phyloP scores from a whole-genome alignment of 1,284 basidiomycete species.

The Ustilago bromivora region DNA sequence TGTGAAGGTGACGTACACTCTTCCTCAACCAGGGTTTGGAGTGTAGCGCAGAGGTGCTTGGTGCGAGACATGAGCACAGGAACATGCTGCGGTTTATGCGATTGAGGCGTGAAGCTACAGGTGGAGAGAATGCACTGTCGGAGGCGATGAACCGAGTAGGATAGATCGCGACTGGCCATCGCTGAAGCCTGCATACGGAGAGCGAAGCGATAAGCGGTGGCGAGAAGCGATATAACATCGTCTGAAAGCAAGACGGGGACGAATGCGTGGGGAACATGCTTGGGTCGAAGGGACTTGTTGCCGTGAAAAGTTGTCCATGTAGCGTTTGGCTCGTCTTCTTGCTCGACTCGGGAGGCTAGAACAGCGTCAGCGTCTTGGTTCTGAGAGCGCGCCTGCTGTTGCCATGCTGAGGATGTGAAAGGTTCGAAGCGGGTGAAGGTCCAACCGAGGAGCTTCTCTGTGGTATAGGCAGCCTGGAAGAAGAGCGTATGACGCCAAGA shows the following conservation, averaged over 20 bases:
- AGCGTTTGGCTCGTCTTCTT: slow-evolving; percentile 31
- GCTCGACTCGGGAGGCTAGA: slow-evolving; percentile 28
- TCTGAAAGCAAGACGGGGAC: slow-evolving; percentile 41
- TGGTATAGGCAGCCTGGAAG: slow-evolving; percentile 45
- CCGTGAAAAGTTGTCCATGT: slow-evolving; percentile 4
- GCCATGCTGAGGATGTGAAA: slow-evolving; percentile 42
- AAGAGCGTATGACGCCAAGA: slow-evolving; percentile 39
- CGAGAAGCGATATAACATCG: slow-evolving; percentile 53
- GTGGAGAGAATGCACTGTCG: slow-evolving; percentile 45
- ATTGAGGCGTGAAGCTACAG: slow-evolving; percentile 43
- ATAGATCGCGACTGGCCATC: slow-evolving; percentile 37
- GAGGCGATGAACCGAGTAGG: slow-evolving; percentile 46
- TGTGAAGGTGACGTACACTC: slow-evolving; percentile 25
- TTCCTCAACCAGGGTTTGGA: slow-evolving; percentile 44
- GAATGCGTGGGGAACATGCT: slow-evolving; percentile 39
- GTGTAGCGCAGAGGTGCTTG: slow-evolving; percentile 40
- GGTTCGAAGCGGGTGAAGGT: slow-evolving; percentile 53
- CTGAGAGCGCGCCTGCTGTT: slow-evolving; percentile 37
- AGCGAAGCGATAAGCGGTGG: slow-evolving; percentile 44
- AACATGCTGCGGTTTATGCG: slow-evolving; percentile 43
- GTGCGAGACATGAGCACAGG: slow-evolving; percentile 34
- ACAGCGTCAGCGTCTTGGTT: slow-evolving; percentile 26
- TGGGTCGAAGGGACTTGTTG: slow-evolving; percentile 23
- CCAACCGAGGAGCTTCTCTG: slow-evolving; percentile 58
- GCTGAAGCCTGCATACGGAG: slow-evolving; percentile 25